Evolutionary conservation across 306 rosid genomes (phyloP).

Genomic region (Arachis hypogaea): DNA sequence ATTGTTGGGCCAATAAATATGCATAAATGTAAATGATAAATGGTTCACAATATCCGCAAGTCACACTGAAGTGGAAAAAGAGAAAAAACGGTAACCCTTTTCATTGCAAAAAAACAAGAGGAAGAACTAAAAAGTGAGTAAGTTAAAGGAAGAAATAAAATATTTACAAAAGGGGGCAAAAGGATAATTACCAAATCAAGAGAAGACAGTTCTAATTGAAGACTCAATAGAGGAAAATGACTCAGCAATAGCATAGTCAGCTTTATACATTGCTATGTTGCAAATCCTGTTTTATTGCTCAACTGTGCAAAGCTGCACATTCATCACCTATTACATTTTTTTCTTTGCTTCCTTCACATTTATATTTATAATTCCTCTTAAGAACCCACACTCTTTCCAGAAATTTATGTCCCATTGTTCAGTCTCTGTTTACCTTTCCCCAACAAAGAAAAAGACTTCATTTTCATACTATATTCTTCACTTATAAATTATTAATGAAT

Average conservation of each 20-base stretch:
- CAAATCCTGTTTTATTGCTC: conserved; percentile 29
- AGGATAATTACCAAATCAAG: conserved; percentile 19
- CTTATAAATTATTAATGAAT: background rate
- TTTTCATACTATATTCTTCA: background rate
- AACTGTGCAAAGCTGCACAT: conserved; percentile 25
- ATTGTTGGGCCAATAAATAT: background rate
- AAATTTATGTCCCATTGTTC: background rate
- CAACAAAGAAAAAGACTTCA: background rate
- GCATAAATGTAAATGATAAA: conserved; percentile 12
- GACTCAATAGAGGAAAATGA: conserved; percentile 27
- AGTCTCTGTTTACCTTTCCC: background rate
- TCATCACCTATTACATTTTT: background rate
- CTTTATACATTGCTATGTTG: conserved; percentile 38
- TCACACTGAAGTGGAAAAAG: background rate
- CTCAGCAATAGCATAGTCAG: conserved; percentile 25
- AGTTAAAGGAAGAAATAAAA: background rate
- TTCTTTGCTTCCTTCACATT: background rate
- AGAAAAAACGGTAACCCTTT: background rate
- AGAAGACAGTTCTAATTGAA: conserved; percentile 24
- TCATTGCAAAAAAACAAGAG: background rate
- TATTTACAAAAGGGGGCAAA: conserved; percentile 5
- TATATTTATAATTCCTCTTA: conserved; percentile 20
- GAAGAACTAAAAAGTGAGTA: background rate
- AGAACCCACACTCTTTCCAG: background rate
- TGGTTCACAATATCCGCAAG: background rate